phyloP scores from a whole-genome alignment of 2,329 filamentous ascomycete genomes.

The Dactylonectria estremocensis region DNA sequence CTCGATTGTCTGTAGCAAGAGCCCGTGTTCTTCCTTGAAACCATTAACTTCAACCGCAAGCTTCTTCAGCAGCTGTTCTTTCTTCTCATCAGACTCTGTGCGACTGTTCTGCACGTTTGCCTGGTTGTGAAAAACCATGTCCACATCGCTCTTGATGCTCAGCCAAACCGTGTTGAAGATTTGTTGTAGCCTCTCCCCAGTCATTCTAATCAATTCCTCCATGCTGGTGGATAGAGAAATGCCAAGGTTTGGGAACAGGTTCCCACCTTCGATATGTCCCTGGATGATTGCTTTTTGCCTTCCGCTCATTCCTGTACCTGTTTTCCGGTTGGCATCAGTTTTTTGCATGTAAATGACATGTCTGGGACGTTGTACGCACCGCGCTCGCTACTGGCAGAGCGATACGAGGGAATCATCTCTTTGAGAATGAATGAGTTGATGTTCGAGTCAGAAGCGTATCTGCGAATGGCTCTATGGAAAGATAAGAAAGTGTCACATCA shows the following conservation, averaged over 20 bases:
- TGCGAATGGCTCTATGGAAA: constrained; percentile 18
- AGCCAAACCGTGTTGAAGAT: neutral
- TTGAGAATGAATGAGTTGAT: constrained; percentile 34
- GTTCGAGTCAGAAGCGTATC: constrained; percentile 34
- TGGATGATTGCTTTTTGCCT: constrained; percentile 8
- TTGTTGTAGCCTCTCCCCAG: neutral
- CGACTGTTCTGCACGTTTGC: neutral
- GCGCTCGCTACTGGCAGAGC: neutral
- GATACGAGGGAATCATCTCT: constrained; percentile 32
- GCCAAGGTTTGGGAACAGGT: constrained; percentile 9
- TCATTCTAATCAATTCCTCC: neutral
- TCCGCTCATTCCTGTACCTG: constrained; percentile 10
- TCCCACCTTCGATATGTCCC: constrained; percentile 21
- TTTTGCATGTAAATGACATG: neutral
- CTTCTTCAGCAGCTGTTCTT: neutral
- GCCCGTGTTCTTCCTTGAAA: neutral
- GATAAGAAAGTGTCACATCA: neutral
- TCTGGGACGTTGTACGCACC: neutral
- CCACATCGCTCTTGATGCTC: constrained; percentile 5
- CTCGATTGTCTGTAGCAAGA: neutral
- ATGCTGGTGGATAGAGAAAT: constrained; percentile 15
- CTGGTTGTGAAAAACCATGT: neutral
- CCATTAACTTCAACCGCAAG: neutral
- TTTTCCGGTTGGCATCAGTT: neutral
- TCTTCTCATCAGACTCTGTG: neutral